Percentiles rank a stretch among this genome's conserved stretches.
Conservation (phyloP, 352 stramenopile species). For the Globisporangium abappressorium region DNA sequence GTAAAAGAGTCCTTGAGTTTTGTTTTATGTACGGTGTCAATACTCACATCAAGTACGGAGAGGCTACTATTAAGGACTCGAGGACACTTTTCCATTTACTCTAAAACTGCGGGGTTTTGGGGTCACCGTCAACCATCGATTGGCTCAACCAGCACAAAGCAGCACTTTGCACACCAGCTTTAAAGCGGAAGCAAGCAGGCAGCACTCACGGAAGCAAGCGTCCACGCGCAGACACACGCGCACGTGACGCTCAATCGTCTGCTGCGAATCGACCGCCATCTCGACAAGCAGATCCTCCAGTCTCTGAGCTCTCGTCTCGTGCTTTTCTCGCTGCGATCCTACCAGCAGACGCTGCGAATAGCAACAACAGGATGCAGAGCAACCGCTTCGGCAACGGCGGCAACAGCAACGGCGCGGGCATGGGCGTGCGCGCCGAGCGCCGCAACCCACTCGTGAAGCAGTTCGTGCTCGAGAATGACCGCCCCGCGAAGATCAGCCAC, state of each 20-base stretch:
- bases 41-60: no score
- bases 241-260: background rate
- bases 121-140: no score
- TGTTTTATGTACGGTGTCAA: no score
- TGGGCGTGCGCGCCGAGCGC: slow-evolving; percentile 45
- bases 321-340: background rate
- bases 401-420: slow-evolving; percentile 12
- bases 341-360: background rate
- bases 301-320: background rate
- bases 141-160: no score
- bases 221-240: background rate
- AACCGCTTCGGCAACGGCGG: slow-evolving; percentile 23
- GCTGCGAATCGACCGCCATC: background rate
- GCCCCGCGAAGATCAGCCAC: slow-evolving; percentile 94
- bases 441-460: slow-evolving; percentile 88
- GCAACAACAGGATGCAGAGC: slow-evolving; percentile 31
- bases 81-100: no score
- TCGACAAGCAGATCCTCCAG: background rate
- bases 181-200: no score
- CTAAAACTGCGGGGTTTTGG: no score
- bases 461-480: slow-evolving; percentile 87
- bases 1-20: no score
- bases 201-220: no score
- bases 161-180: no score
- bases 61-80: no score